phyloP scores from a whole-genome alignment of 2,329 filamentous ascomycete species.

The Onygenales sp. region DNA sequence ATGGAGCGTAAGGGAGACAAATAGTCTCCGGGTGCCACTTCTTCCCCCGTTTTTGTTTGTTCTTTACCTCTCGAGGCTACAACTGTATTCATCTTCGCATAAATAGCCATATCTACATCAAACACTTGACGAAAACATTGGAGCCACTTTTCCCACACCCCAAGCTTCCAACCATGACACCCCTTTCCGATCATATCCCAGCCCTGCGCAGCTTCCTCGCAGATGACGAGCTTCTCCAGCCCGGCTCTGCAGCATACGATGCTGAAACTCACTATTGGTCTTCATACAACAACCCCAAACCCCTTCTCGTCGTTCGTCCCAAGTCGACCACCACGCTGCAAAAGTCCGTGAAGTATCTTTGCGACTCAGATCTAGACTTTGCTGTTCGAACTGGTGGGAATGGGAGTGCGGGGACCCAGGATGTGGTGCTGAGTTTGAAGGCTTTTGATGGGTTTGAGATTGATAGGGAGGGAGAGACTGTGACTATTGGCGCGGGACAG shows the following conservation, averaged over 20 bases:
- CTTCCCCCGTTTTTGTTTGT: too few species aligned
- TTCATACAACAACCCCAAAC: conserved; percentile 22
- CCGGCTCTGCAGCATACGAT: conserved; percentile 12
- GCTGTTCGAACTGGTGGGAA: conserved; percentile 28
- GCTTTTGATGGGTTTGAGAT: conserved; percentile 30
- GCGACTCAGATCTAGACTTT: conserved; percentile 26
- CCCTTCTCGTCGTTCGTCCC: conserved; percentile 26
- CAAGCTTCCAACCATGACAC: background rate
- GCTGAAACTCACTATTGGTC: conserved; percentile 23
- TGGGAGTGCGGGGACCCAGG: conserved; percentile 25
- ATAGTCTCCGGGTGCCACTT: too few species aligned
- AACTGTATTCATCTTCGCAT: too few species aligned
- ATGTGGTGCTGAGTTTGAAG: conserved; percentile 29
- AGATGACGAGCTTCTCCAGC: conserved; percentile 18
- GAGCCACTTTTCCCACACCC: too few species aligned
- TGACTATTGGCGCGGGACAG: conserved; percentile 27
- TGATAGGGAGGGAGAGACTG: conserved; percentile 19
- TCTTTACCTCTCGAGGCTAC: too few species aligned
- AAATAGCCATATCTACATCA: too few species aligned
- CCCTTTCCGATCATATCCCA: background rate
- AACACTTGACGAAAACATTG: too few species aligned
- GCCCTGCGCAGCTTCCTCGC: background rate
- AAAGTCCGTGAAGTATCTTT: conserved; percentile 23
- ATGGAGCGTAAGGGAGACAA: too few species aligned
- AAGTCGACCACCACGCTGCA: conserved; percentile 19